phyloP scores from a whole-genome alignment of 306 rosid genomes.

The Cucumis melo region DNA sequence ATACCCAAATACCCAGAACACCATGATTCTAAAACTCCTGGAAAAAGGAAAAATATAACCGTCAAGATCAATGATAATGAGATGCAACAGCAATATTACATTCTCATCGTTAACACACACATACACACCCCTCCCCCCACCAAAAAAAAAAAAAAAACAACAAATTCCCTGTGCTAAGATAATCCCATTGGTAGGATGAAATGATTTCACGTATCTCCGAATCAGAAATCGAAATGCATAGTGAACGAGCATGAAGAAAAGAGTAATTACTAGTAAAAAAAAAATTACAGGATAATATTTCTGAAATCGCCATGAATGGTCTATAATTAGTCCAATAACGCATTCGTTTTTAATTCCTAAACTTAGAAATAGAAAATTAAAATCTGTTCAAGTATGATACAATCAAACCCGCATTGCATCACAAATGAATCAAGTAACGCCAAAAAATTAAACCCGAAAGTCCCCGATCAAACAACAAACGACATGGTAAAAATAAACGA shows the following conservation, averaged over 20 bases:
- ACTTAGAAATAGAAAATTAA: not conserved
- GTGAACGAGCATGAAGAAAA: not conserved
- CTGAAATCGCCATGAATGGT: not conserved
- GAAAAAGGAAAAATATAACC: not conserved
- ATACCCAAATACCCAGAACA: conserved; percentile 93
- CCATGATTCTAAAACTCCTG: conserved; percentile 49
- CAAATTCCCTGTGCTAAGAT: not conserved
- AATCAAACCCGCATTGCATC: not conserved
- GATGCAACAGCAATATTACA: too few species aligned
- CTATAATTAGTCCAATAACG: not conserved
- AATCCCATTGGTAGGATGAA: not conserved
- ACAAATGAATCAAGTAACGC: not conserved
- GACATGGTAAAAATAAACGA: not conserved
- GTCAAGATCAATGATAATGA: not conserved
- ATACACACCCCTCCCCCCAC: too few species aligned
- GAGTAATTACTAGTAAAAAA: not conserved
- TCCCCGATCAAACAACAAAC: not conserved
- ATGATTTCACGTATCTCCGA: not conserved
- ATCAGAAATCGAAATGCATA: conserved; percentile 1
- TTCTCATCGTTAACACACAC: too few species aligned
- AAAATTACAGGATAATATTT: not conserved
- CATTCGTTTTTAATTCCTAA: not conserved
- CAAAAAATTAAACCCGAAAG: not conserved
- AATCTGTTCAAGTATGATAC: not conserved
- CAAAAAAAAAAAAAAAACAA: too few species aligned